Percentiles rank a stretch among this genome's conserved stretches.
phyloP scores from a whole-genome alignment of 345 rosid species.

The Microthlaspi erraticum region DNA sequence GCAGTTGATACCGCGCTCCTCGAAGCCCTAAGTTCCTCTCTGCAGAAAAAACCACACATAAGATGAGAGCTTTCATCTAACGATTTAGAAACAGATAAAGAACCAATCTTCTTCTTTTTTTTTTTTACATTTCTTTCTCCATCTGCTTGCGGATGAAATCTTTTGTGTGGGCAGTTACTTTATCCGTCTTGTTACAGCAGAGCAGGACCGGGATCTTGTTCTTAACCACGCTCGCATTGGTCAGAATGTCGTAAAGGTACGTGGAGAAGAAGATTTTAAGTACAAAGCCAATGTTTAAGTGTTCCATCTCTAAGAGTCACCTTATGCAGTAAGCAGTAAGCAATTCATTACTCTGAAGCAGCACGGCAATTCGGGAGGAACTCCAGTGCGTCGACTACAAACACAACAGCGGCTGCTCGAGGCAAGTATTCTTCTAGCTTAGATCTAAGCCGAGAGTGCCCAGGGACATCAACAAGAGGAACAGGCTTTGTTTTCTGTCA shows the following conservation, averaged over 20 bases:
- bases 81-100: not conserved
- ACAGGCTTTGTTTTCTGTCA: conserved; percentile 78
- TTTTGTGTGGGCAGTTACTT: conserved; percentile 94
- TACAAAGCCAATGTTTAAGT: conserved; percentile 12
- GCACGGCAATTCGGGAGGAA: conserved; percentile 78
- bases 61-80: conserved; percentile 2
- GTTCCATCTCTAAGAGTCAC: not conserved
- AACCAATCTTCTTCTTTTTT: conserved; percentile 9
- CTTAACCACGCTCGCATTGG: conserved; percentile 74
- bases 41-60: not conserved
- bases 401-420: conserved; percentile 85
- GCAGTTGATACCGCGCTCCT: conserved; percentile 83
- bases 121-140: conserved; percentile 84
- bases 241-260: conserved; percentile 86
- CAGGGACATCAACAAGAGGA: conserved; percentile 94
- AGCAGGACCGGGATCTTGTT: conserved; percentile 80
- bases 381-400: conserved; percentile 87
- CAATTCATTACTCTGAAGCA: conserved; percentile 81
- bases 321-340: too few relatives aligned
- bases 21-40: conserved; percentile 45
- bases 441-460: conserved; percentile 84
- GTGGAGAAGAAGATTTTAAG: conserved; percentile 44
- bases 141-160: conserved; percentile 89
- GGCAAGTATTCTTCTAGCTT: conserved; percentile 82
- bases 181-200: conserved; percentile 94